Percentiles rank a stretch among this genome's conserved stretches.
phyloP scores from a whole-genome alignment of 2,329 filamentous ascomycete genomes.

The Xylariaceae sp. region DNA sequence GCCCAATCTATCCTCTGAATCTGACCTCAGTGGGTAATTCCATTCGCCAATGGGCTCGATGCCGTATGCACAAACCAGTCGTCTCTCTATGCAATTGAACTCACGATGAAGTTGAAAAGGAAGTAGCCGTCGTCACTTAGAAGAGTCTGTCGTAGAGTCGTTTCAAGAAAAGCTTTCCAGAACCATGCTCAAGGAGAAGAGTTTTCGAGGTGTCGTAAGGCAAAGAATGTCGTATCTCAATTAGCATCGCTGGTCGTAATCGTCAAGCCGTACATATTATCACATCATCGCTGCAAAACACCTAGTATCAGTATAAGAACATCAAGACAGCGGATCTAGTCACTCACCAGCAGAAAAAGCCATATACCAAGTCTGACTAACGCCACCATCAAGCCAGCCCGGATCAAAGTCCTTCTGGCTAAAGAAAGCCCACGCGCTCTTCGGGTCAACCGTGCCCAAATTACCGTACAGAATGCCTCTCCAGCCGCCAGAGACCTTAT shows the following conservation, averaged over 20 bases:
- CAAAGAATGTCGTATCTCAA: background rate
- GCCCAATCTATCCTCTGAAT: too few species aligned
- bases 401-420: constrained; percentile 60
- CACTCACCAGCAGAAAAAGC: constrained; percentile 69
- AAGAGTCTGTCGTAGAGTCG: too few species aligned
- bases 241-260: too few species aligned
- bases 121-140: too few species aligned
- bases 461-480: constrained; percentile 81
- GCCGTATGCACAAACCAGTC: too few species aligned
- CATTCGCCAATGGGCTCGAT: too few species aligned
- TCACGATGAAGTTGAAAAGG: too few species aligned
- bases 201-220: background rate
- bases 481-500: constrained; percentile 72
- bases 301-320: background rate
- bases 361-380: constrained; percentile 80
- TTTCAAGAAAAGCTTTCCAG: too few species aligned
- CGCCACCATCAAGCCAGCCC: constrained; percentile 74
- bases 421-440: constrained; percentile 72
- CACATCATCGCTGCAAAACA: constrained; percentile 4
- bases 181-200: too few species aligned
- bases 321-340: background rate
- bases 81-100: too few species aligned
- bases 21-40: too few species aligned
- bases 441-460: constrained; percentile 70
- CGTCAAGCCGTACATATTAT: constrained; percentile 22